phyloP scores from a whole-genome alignment of 2,329 filamentous ascomycete genomes.

The Fusarium redolens region DNA sequence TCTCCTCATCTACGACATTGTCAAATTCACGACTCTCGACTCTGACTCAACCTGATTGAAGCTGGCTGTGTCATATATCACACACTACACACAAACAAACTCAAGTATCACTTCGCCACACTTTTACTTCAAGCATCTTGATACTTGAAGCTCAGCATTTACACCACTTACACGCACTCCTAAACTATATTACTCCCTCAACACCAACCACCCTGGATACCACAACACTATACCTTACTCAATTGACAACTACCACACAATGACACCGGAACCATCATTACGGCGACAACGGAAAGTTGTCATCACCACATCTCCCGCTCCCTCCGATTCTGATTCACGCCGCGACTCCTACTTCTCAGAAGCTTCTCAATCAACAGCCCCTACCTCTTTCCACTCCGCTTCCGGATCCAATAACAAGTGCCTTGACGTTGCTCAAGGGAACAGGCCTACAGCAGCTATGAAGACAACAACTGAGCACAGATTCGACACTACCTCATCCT shows the following conservation, averaged over 20 bases:
- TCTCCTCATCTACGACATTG: constrained; percentile 12
- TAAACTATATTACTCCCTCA: constrained; percentile 4
- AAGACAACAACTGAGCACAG: constrained; percentile 24
- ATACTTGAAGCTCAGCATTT: constrained; percentile 2
- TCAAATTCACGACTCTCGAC: background rate
- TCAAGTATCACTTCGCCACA: constrained; percentile 8
- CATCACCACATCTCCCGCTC: constrained; percentile 41
- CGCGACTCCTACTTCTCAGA: constrained; percentile 46
- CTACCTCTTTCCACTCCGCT: constrained; percentile 43
- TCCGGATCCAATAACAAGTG: constrained; percentile 42
- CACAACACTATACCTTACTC: background rate
- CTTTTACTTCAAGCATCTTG: constrained; percentile 5
- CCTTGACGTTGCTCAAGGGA: constrained; percentile 13
- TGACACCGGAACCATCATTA: constrained; percentile 36
- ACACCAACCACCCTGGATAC: constrained; percentile 8
- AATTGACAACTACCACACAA: constrained; percentile 22
- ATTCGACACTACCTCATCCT: constrained; percentile 55
- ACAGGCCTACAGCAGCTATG: constrained; percentile 22
- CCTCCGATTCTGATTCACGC: constrained; percentile 43
- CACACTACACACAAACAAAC: constrained; percentile 11
- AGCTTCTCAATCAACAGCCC: constrained; percentile 45
- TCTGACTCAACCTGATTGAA: constrained; percentile 11
- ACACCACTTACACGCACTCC: constrained; percentile 29
- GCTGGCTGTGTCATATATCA: constrained; percentile 23
- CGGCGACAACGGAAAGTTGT: constrained; percentile 43